phyloP scores from a whole-genome alignment of 257 asterid genomes.

The Thymus mandschuricus region DNA sequence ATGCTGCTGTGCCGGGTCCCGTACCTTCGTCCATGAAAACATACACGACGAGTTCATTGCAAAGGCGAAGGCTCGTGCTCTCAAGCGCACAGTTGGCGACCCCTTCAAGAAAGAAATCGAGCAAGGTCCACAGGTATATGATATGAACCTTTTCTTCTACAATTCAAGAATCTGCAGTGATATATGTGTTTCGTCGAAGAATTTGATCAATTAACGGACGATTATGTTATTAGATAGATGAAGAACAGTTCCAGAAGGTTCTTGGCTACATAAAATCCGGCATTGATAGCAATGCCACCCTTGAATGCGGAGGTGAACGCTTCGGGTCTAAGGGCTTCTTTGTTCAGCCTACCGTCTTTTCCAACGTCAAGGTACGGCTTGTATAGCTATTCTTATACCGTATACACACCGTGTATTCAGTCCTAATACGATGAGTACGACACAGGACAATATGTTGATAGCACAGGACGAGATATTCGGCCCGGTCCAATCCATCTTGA shows the following conservation, averaged over 20 bases:
- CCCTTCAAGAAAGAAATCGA: slow-evolving; percentile 78
- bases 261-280: slow-evolving; percentile 72
- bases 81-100: slow-evolving; percentile 71
- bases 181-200: neutral
- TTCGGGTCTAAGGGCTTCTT: slow-evolving; percentile 73
- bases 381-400: neutral
- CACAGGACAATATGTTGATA: slow-evolving; percentile 71
- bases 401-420: neutral
- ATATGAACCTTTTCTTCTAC: neutral
- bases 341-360: slow-evolving; percentile 77
- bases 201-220: neutral
- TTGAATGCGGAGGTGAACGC: slow-evolving; percentile 78
- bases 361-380: slow-evolving; percentile 66
- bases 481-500: slow-evolving; percentile 75
- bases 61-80: slow-evolving; percentile 72
- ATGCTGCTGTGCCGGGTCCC: slow-evolving; percentile 89
- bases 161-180: neutral
- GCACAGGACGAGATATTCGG: slow-evolving; percentile 83
- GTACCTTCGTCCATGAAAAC: slow-evolving; percentile 76
- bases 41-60: slow-evolving; percentile 71
- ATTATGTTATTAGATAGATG: slow-evolving; percentile 53
- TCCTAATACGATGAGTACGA: neutral
- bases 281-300: slow-evolving; percentile 55
- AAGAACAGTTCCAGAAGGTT: slow-evolving; percentile 68
- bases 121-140: slow-evolving; percentile 83